Evolutionary conservation across 1,284 basidiomycete species (phyloP), one percentile per base, ranked within the genome.

Genomic region (Ceratobasidium sp.): DNA sequence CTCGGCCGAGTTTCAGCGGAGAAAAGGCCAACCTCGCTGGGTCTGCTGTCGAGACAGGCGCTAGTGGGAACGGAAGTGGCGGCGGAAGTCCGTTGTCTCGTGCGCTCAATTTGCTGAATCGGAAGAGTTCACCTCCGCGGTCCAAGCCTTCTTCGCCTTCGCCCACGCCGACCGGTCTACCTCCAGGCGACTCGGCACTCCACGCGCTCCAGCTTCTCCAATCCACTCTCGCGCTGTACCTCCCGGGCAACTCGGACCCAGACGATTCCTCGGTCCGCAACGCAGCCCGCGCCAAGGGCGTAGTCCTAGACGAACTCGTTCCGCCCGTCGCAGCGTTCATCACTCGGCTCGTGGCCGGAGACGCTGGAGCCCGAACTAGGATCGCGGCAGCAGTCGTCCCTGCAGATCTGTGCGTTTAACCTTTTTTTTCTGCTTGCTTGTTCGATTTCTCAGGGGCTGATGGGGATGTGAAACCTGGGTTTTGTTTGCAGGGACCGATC

Each of bases 271-370:
- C 85, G 66, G 89, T 94, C 38, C 88, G 90, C 54, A 86, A 88
- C 70, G 85, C 85, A 26, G 88, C 84, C 80, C 88, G 84, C 82
- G 83, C 81, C 74, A 91, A 90, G 80, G 85, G 84, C 64, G 62
- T 84, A 23, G 85, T 89, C 17, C 83, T 96, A 48, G 96, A 97
- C 81, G 95, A 97, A 74, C 83, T 92, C 0, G 85, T 96, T 33
- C 87, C 91, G 1, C 96, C 96, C 0, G 86, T 96, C 15, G 87
- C 93, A 13, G 85, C 95, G 13, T 88, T 97, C 28, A 84, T 96
- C 64, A 90, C 91, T 1, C 90, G 92, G 78, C 84, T 94, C 33
- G 93, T 91, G 80, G 83, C 87, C 28, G 91, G 88, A 1, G 91
- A 93, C 79, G 89, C 90, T 71, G 84, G 84, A 0, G 89, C 90